Evolutionary conservation across 805 yeast species (phyloP), one percentile per base, ranked within the genome.

Genomic region (Aciculoconidium aculeatum): DNA sequence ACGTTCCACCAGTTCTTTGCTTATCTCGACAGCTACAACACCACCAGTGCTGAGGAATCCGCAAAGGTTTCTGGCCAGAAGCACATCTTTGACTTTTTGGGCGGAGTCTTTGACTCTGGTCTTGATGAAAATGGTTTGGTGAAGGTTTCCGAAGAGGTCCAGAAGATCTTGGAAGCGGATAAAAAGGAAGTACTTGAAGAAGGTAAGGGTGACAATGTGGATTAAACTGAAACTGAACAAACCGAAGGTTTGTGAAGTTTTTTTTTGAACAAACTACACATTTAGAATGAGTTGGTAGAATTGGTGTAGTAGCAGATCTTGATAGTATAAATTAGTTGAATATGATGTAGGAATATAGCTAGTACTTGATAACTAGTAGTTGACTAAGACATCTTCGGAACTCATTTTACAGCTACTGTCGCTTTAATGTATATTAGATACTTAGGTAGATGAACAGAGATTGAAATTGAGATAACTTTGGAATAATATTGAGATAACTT

Each of bases 1-100:
- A 81, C 80, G 4, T 88, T 84, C 61, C 79, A 86, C 40, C 94
- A 95, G 1, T 90, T 92, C 51, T 92, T 84, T 56, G 82, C 83
- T 25, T 90, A 84, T 52, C 80, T 92, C 41, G 98, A 90, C 56
- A 76, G 81, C 21, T 86, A 80, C 53, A 58, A 47, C 35, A 28
- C 27, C 15, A 30, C 25, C 22, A 70, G 72, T 15, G 56, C 57
- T 16, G 51, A 47, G 27, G 29, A 25, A 17, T 18, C 21, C 16
- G 25, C 30, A 11, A 28, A 20, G 11, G 23, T 16, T 13, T 41
- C 44, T 17, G 72, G 72, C 23, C 84, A 77, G 12, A 76, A 75
- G 23, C 74, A 74, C 18, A 70, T 75, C 11, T 75, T 78, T 44
- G 78, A 75, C 44, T 80, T 75, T 48, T 48, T 71, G 38, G 70